phyloP scores from a whole-genome alignment of 768 basidiomycete species.

The Xerocomus spinulosus region DNA sequence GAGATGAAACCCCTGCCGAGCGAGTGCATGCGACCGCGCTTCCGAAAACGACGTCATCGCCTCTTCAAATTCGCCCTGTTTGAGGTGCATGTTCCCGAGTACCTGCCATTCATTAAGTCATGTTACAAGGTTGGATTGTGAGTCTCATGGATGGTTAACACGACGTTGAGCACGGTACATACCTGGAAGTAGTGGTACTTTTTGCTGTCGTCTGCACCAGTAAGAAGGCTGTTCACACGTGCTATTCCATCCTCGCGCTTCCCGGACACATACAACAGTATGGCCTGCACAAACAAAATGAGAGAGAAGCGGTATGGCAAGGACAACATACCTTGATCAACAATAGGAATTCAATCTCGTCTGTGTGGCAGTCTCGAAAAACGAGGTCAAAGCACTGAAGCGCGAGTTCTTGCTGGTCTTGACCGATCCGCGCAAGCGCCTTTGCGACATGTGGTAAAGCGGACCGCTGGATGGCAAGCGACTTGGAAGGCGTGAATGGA shows the following conservation, averaged over 20 bases:
- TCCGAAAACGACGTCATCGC: neutral
- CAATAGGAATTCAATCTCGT: constrained; percentile 1
- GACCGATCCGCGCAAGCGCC: constrained; percentile 1
- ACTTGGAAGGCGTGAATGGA: neutral
- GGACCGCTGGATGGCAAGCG: neutral
- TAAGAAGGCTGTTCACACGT: neutral
- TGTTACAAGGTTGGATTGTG: neutral
- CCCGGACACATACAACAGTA: neutral
- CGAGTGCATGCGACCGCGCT: neutral
- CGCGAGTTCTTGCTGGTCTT: neutral
- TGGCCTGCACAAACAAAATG: neutral
- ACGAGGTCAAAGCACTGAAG: constrained; percentile 3
- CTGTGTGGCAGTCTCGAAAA: neutral
- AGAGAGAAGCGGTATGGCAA: neutral
- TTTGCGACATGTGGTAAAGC: constrained; percentile 4
- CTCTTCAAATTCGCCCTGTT: constrained; percentile 1
- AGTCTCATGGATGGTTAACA: neutral
- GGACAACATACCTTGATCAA: constrained; percentile 1
- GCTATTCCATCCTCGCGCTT: constrained; percentile 1
- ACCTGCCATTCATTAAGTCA: neutral
- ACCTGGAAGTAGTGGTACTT: constrained; percentile 1
- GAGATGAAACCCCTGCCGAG: neutral
- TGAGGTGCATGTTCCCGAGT: constrained; percentile 1
- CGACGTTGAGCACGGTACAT: neutral
- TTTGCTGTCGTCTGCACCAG: neutral